phyloP scores from a whole-genome alignment of 768 basidiomycete species.

The Guyanaporus albipodus region DNA sequence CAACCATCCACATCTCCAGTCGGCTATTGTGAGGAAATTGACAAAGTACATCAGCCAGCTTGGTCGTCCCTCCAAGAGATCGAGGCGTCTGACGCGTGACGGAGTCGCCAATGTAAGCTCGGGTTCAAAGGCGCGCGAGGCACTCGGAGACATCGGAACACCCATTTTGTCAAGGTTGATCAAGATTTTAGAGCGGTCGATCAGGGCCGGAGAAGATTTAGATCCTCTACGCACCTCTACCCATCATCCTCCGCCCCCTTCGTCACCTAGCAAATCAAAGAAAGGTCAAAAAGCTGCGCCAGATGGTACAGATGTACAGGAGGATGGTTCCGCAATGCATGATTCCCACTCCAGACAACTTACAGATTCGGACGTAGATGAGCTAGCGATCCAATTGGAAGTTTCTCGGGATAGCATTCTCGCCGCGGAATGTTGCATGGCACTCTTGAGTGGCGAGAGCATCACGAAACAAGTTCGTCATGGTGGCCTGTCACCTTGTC shows the following conservation, averaged over 20 bases:
- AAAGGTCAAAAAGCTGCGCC: constrained; percentile 39
- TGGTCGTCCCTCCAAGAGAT: constrained; percentile 63
- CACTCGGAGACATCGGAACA: constrained; percentile 67
- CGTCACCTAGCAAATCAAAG: constrained; percentile 43
- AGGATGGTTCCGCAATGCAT: not conserved
- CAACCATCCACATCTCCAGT: constrained; percentile 57
- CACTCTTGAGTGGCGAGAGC: constrained; percentile 71
- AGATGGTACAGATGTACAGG: constrained; percentile 5
- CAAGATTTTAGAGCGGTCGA: constrained; percentile 75
- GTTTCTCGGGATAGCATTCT: constrained; percentile 67
- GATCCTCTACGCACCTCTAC: constrained; percentile 56
- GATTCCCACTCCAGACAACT: constrained; percentile 24
- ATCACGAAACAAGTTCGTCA: constrained; percentile 77
- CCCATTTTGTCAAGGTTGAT: constrained; percentile 59
- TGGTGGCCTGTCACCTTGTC: not conserved
- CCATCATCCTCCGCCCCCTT: constrained; percentile 17
- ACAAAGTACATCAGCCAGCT: constrained; percentile 66
- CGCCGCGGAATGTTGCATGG: constrained; percentile 81
- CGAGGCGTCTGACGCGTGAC: constrained; percentile 44
- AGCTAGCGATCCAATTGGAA: constrained; percentile 50
- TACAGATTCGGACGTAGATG: constrained; percentile 48
- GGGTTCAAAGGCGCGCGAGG: constrained; percentile 48
- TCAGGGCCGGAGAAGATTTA: constrained; percentile 70
- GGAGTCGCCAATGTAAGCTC: constrained; percentile 27
- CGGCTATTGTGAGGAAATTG: constrained; percentile 59